Evolutionary conservation across 2,329 filamentous ascomycete species (phyloP).

Genomic region (Xylariales sp.): DNA sequence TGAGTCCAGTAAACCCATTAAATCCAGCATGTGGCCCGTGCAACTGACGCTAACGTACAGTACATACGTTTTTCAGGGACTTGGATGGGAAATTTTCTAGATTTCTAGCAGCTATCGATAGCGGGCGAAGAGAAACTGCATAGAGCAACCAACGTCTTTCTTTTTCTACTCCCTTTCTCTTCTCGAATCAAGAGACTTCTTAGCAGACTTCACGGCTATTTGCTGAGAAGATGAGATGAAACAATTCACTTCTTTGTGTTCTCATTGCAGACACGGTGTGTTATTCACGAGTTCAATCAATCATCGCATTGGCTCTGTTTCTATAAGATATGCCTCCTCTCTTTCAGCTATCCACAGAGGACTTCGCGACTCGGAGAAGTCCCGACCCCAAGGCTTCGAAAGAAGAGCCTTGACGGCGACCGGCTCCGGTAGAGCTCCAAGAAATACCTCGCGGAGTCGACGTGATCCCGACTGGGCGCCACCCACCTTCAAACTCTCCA

Average conservation of each 20-base stretch:
- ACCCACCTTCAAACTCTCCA: constrained; percentile 32
- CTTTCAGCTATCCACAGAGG: constrained; percentile 68
- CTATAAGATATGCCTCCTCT: constrained; percentile 42
- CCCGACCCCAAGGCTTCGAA: constrained; percentile 26
- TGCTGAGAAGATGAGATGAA: constrained; percentile 23
- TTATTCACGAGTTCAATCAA: constrained; percentile 12
- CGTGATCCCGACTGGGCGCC: constrained; percentile 14
- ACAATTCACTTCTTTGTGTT: constrained; percentile 21
- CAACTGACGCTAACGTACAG: too few species aligned
- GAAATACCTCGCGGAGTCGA: constrained; percentile 14
- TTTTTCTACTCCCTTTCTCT: too few species aligned
- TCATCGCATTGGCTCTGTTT: constrained; percentile 10
- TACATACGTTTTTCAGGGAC: too few species aligned
- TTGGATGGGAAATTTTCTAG: too few species aligned
- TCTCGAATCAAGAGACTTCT: too few species aligned
- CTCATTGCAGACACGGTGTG: constrained; percentile 22
- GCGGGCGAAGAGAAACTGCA: too few species aligned
- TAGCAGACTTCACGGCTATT: too few species aligned
- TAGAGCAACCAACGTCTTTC: too few species aligned
- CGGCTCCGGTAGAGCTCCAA: constrained; percentile 20
- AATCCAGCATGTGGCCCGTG: too few species aligned
- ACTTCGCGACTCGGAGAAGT: constrained; percentile 42
- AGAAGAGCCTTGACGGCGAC: constrained; percentile 23
- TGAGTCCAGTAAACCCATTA: not conserved
- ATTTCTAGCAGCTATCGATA: too few species aligned